Base-by-base conservation (phyloP, 2,329 filamentous ascomycete species). In the Ophiostoma sp. region DNA sequence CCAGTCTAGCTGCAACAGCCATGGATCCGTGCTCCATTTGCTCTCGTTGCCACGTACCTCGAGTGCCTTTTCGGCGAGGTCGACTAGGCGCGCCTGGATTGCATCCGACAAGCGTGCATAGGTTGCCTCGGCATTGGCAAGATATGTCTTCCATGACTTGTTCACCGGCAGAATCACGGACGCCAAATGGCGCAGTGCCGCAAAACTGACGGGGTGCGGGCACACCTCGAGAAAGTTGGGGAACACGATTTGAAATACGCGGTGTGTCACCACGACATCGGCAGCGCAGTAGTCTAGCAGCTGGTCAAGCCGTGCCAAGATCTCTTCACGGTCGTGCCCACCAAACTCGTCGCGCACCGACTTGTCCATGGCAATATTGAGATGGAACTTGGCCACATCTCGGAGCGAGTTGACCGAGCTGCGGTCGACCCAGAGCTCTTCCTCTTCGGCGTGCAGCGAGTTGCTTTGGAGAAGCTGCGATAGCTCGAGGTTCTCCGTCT, bases 171-270 rank as follows among this genome's bases (percentile, higher is more conserved):
- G 82, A 67, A 98, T 97, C 73, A 97, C 93, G 0, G 94, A 90
- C 0, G 94, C 93, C n/a, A 99, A 84, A 78, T 98, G 95, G 20
- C 95, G 87, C 23, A 99, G 83, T 1, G 95, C 95, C 2, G 93
- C 94, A 76, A 99, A 99, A 80, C 94, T 98, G 76, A 99, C 95
- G 0, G 95, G 95, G 79, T 99, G 96, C 0, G 95, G 95, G 77
- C 95, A 99, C 35, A 91, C 92, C 64, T 93, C 84, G 27, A 97
- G 82, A 76, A 97, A 99, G 71, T 91, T 90, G 0, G 93, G 92
- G 73, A 99, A 95, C 1, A 98, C 93, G 72, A 93, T 93, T 77
- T 93, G 90, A 80, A 94, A 99, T n/a, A 99, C 91, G 67, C 89
- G 88, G 76, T 99, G 95, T 0, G 95, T 99, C 75, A 97, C 89